Evolutionary conservation across 1,284 basidiomycete species (phyloP).

Genomic region (Tetrapyrgos nigripes): DNA sequence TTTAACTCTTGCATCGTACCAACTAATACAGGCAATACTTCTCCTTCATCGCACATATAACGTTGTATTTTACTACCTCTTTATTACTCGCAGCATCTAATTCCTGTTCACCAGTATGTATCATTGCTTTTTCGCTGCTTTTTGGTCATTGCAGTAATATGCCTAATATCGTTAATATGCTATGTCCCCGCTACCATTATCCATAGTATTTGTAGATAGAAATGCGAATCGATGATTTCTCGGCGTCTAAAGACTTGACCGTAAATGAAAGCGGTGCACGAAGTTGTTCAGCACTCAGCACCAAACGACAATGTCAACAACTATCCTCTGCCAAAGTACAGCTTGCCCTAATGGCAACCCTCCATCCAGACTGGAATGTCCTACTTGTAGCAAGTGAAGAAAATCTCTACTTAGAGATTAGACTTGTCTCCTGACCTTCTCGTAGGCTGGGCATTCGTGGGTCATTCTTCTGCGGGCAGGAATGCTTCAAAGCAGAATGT

Average conservation of each 20-base stretch:
- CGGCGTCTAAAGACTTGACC: background rate
- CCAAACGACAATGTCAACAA: slow-evolving; percentile 27
- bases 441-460: slow-evolving; percentile 78
- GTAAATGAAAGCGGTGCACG: slow-evolving; percentile 1
- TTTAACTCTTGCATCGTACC: slow-evolving; percentile 25
- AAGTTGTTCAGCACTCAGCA: background rate
- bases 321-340: slow-evolving; percentile 69
- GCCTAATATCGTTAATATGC: slow-evolving; percentile 5
- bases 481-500: slow-evolving; percentile 88
- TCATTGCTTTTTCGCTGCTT: slow-evolving; percentile 17
- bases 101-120: slow-evolving; percentile 19
- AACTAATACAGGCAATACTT: slow-evolving; percentile 23
- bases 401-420: slow-evolving; percentile 6
- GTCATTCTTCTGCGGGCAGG: slow-evolving; percentile 85
- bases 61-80: slow-evolving; percentile 8
- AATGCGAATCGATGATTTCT: too few relatives aligned
- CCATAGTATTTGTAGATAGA: background rate
- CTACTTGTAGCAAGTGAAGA: slow-evolving; percentile 80
- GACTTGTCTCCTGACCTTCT: slow-evolving; percentile 16
- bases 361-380: slow-evolving; percentile 79
- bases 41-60: slow-evolving; percentile 13
- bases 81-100: slow-evolving; percentile 18
- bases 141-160: slow-evolving; percentile 9
- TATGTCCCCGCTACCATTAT: slow-evolving; percentile 1
- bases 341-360: slow-evolving; percentile 78